These are phyloP conservation scores for Setomelanomma holmii DNA, from an alignment of 2,329 filamentous ascomycete genomes.

Conservation along the genomic window DNA sequence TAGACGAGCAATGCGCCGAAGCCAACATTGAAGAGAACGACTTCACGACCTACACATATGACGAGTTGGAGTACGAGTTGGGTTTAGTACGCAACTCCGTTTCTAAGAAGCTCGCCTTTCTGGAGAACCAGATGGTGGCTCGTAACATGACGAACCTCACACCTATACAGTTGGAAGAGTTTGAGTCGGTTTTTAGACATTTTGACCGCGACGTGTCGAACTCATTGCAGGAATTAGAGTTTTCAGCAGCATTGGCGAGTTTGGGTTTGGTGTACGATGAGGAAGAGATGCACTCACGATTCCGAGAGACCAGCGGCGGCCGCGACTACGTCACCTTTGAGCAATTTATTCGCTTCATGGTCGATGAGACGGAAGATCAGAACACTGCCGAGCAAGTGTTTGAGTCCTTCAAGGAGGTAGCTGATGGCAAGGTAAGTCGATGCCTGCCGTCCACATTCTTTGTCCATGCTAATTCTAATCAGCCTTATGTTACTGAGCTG, in stretches of 20 bases:
- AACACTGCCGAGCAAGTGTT: conserved; percentile 98
- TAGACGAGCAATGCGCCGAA: conserved; percentile 90
- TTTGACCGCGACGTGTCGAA: conserved; percentile 95
- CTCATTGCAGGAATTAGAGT: conserved; percentile 89
- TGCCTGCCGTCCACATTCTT: not conserved
- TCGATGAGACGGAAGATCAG: conserved; percentile 97
- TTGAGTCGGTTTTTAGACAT: conserved; percentile 97
- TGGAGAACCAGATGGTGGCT: conserved; percentile 98
- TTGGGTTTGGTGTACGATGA: conserved; percentile 95
- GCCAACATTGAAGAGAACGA: conserved; percentile 99
- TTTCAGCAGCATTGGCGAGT: conserved; percentile 93
- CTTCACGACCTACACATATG: conserved; percentile 98
- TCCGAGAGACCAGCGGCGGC: conserved; percentile 82
- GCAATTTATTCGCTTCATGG: conserved; percentile 99
- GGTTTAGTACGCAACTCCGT: conserved; percentile 90
- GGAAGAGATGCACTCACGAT: conserved; percentile 97
- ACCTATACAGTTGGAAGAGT: conserved; percentile 97
- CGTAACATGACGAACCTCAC: conserved; percentile 99
- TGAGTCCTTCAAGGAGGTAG: conserved; percentile 96
- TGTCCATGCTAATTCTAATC: conserved; percentile 13
- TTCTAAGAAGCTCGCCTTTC: conserved; percentile 93
- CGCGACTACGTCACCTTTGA: conserved; percentile 89
- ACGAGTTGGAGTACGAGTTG: conserved; percentile 93
- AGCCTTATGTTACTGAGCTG: conserved; percentile 96
- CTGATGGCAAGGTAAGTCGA: conserved; percentile 80